Base-by-base conservation (phyloP, 2,329 filamentous ascomycete species). In the Colletotrichum theobromicola region DNA sequence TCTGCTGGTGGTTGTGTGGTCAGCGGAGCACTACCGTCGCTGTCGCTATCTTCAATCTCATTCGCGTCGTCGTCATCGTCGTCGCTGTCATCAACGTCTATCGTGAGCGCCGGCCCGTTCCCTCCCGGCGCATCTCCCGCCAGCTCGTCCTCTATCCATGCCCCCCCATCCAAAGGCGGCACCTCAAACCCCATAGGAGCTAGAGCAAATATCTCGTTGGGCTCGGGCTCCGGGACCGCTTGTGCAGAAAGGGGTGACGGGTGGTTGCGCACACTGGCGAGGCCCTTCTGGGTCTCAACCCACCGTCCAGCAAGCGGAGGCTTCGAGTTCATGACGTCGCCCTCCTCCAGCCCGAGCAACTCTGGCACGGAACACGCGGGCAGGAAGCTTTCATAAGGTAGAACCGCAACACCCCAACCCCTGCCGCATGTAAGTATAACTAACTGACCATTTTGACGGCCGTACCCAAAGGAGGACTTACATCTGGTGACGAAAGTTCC, bases 351-450 rank as follows among this genome's bases (percentile, higher is more conserved):
- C 6, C 75, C 76, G 1, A 77, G 37, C 2, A 74, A 34, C 24
- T 77, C 67, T 4, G 55, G 53, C 10, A 58, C 10, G 21, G 60
- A 58, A 8, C 79, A 74, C 32, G 85, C 84, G 5, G 77, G 76
- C 62, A 86, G 78, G 75, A 90, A 90, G 72, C 82, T 84, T 66
- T 81, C 84, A 37, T 85, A 82, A 1, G 85, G 84, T 8, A 90
- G 77, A 8, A 87, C 83, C 53, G 89, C 79, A 12, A 90, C 83
- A 8, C 88, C 88, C 89, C 89, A 90, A 2, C 87, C 88, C 66
- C 83, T 83, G 77, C 26, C 66, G 30, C 15, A 75, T 50, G 73
- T 70, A 13, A 57, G 63, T 13, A 50, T 4, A 37, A 7, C 12
- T 21, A 13, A 26, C n/a, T n/a, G n/a, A n/a, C n/a, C n/a, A 12